phyloP scores from a whole-genome alignment of 2,329 filamentous ascomycete genomes.

The Colletotrichum magnum region DNA sequence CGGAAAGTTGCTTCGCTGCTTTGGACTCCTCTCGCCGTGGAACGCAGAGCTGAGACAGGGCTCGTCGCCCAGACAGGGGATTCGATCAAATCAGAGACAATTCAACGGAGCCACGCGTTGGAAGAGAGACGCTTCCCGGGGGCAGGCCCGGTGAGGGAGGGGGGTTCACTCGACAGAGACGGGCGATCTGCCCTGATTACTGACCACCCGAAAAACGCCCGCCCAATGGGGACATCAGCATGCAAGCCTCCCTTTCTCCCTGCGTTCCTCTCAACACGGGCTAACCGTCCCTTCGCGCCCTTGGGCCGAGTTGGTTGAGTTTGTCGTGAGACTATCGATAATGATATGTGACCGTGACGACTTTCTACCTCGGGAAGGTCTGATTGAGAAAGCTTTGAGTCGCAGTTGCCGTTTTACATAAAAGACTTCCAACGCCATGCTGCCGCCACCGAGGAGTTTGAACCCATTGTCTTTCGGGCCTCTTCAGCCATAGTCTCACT shows the following conservation, averaged over 20 bases:
- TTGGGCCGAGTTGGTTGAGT: neutral
- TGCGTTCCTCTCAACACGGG: constrained; percentile 39
- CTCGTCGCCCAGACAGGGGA: constrained; percentile 5
- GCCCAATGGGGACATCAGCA: constrained; percentile 5
- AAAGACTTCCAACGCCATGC: constrained; percentile 16
- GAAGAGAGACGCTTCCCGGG: constrained; percentile 22
- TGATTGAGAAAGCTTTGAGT: neutral
- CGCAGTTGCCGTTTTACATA: constrained; percentile 12
- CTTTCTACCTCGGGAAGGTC: neutral
- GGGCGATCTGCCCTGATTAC: constrained; percentile 29
- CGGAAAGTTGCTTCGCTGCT: constrained; percentile 34
- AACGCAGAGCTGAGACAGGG: constrained; percentile 24
- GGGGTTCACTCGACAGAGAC: neutral
- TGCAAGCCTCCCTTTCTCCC: constrained; percentile 35
- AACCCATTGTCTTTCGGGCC: neutral
- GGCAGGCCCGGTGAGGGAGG: neutral
- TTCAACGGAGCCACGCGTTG: constrained; percentile 2
- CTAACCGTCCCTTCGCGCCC: constrained; percentile 23
- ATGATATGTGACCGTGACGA: constrained; percentile 1
- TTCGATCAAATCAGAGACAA: constrained; percentile 38
- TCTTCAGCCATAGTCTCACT: constrained; percentile 13
- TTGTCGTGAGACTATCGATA: neutral
- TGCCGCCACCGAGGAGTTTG: neutral
- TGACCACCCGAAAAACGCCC: neutral
- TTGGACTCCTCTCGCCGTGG: constrained; percentile 17